Percentiles rank a stretch among this genome's conserved stretches.
These are phyloP conservation scores for Phialophora tarda DNA, from an alignment of 2,329 filamentous ascomycete species.

Conservation along the genomic window DNA sequence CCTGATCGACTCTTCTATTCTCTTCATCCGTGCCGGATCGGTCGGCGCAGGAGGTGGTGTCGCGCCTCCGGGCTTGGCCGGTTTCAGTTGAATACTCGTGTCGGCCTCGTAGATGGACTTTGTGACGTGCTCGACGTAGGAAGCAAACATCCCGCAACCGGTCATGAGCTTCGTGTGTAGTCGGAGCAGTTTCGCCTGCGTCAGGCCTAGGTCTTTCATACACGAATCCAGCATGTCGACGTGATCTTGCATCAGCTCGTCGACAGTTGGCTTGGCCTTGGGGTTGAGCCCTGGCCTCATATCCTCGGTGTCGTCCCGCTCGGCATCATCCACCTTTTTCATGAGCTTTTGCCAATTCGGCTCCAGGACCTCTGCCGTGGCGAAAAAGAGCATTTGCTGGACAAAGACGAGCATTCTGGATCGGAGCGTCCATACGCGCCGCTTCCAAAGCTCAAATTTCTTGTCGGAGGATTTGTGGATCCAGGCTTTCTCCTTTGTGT, in stretches of 20 bases:
- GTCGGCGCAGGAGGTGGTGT: constrained; percentile 40
- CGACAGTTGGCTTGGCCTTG: constrained; percentile 74
- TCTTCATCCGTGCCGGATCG: constrained; percentile 68
- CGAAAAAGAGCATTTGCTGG: constrained; percentile 95
- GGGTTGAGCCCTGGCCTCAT: constrained; percentile 41
- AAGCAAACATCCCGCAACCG: constrained; percentile 91
- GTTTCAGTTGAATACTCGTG: constrained; percentile 50
- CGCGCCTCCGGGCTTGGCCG: constrained; percentile 37
- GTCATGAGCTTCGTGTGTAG: constrained; percentile 97
- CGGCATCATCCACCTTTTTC: constrained; percentile 73
- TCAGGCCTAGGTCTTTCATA: constrained; percentile 98
- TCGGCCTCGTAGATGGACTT: constrained; percentile 84
- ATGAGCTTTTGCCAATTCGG: constrained; percentile 96
- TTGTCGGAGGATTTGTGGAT: constrained; percentile 75
- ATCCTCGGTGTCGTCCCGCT: constrained; percentile 39
- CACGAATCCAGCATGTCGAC: constrained; percentile 98
- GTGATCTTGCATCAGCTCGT: constrained; percentile 98
- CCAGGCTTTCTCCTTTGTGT: constrained; percentile 82
- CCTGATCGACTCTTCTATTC: constrained; percentile 83
- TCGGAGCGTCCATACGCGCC: constrained; percentile 86
- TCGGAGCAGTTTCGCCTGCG: constrained; percentile 89
- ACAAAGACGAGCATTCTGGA: constrained; percentile 97
- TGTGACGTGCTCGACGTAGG: constrained; percentile 84
- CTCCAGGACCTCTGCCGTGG: constrained; percentile 95
- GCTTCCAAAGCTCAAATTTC: constrained; percentile 87